Percentiles rank a stretch among this genome's conserved stretches.
These are phyloP conservation scores for Aspergillus flavus DNA, from an alignment of 2,329 filamentous ascomycete species.

Conservation along the genomic window DNA sequence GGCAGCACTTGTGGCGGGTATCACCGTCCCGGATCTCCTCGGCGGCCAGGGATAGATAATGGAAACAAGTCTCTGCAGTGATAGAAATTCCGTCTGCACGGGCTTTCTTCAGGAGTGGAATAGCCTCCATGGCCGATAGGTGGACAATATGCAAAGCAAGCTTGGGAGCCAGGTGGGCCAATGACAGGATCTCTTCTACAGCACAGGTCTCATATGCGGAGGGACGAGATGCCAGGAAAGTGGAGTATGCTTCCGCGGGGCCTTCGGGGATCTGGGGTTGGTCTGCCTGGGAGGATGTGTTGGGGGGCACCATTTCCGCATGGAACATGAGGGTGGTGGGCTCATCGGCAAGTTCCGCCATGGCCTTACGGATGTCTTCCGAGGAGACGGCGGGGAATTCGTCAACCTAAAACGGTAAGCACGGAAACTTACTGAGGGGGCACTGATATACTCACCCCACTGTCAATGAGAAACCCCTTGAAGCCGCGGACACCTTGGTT, in stretches of 20 bases:
- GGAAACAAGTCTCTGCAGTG: slow-evolving; percentile 93
- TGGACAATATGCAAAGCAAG: slow-evolving; percentile 93
- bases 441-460: slow-evolving; percentile 67
- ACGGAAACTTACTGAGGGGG: not conserved
- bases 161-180: slow-evolving; percentile 76
- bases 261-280: slow-evolving; percentile 72
- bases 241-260: slow-evolving; percentile 76
- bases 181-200: slow-evolving; percentile 79
- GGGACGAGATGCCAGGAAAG: slow-evolving; percentile 88
- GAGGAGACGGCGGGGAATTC: slow-evolving; percentile 93
- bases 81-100: slow-evolving; percentile 76
- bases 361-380: slow-evolving; percentile 75
- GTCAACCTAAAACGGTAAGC: slow-evolving; percentile 65
- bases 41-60: slow-evolving; percentile 83
- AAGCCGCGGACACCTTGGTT: slow-evolving; percentile 88
- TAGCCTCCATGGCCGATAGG: slow-evolving; percentile 83
- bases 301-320: slow-evolving; percentile 95
- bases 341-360: slow-evolving; percentile 76
- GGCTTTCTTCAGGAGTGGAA: slow-evolving; percentile 76
- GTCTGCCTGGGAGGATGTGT: slow-evolving; percentile 76
- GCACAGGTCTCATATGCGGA: slow-evolving; percentile 90
- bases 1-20: slow-evolving; percentile 93
- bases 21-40: slow-evolving; percentile 83
- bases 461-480: slow-evolving; percentile 97
- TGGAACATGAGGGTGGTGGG: slow-evolving; percentile 98